These are phyloP conservation scores for Chenopodium suecicum DNA, from an alignment of 148 eudicot species.

Conservation along the genomic window DNA sequence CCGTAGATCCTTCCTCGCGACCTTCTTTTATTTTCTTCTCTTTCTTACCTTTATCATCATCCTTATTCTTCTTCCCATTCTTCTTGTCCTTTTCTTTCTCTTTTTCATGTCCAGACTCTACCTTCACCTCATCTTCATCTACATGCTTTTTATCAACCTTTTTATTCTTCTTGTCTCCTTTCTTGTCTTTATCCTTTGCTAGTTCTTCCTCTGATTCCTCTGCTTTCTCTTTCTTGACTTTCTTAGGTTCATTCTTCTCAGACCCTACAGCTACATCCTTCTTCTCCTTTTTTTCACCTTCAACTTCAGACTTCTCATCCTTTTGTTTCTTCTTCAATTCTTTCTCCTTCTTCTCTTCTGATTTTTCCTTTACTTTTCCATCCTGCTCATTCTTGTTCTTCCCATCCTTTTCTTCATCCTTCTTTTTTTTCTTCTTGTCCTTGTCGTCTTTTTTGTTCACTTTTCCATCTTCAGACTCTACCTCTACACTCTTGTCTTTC, in stretches of 20 bases:
- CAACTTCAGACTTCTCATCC: conserved; percentile 10
- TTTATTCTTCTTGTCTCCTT: conserved; percentile 18
- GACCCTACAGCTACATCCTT: conserved; percentile 4
- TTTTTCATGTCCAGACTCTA: conserved; percentile 19
- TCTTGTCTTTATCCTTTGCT: conserved; percentile 14
- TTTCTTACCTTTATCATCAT: conserved; percentile 25
- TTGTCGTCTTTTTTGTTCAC: conserved; percentile 22
- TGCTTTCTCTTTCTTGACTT: conserved; percentile 17
- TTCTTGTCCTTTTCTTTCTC: conserved; percentile 22
- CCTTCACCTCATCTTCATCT: conserved; percentile 7
- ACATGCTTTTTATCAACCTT: conserved; percentile 4
- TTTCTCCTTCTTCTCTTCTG: conserved; percentile 24
- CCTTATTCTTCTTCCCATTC: conserved; percentile 3
- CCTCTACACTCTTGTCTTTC: conserved; percentile 24
- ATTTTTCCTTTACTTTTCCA: conserved; percentile 12
- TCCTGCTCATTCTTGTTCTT: conserved; percentile 25
- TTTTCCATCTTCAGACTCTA: conserved; percentile 23
- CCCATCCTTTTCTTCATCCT: conserved; percentile 8
- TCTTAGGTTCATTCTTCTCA: background rate
- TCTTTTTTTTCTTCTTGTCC: conserved; percentile 6
- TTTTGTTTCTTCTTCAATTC: conserved; percentile 23
- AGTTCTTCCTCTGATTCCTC: conserved; percentile 14
- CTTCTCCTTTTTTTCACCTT: conserved; percentile 9
- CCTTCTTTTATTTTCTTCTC: background rate
- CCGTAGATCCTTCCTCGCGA: conserved; percentile 5